These are phyloP conservation scores for Biscogniauxia mediterranea DNA, from an alignment of 2,329 filamentous ascomycete species.

Conservation along the genomic window DNA sequence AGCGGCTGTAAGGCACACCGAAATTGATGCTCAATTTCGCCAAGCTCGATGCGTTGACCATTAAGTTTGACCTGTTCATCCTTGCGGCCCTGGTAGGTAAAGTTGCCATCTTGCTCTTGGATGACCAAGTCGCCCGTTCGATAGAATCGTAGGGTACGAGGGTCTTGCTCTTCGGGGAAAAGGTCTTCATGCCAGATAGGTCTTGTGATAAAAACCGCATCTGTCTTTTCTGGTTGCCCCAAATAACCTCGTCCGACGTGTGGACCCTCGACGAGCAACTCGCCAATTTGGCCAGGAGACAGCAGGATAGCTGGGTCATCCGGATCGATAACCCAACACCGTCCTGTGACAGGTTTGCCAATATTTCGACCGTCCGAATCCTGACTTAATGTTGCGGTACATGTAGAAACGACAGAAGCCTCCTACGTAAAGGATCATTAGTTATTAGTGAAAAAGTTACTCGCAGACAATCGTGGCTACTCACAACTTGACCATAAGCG, in stretches of 20 bases:
- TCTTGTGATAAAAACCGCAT: slow-evolving; percentile 42
- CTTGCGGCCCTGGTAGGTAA: slow-evolving; percentile 41
- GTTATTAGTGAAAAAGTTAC: not conserved
- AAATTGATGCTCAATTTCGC: slow-evolving; percentile 39
- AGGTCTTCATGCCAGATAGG: slow-evolving; percentile 1
- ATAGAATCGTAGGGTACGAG: slow-evolving; percentile 40
- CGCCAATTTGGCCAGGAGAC: slow-evolving; percentile 35
- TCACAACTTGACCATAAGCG: slow-evolving; percentile 15
- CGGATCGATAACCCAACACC: slow-evolving; percentile 40
- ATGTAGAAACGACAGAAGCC: not conserved
- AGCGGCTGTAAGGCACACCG: not conserved
- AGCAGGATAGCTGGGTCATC: slow-evolving; percentile 31
- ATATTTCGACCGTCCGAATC: not conserved
- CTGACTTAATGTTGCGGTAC: not conserved
- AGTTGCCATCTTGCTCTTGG: slow-evolving; percentile 38
- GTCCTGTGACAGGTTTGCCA: slow-evolving; percentile 5
- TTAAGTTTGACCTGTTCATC: slow-evolving; percentile 49
- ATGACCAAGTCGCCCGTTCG: slow-evolving; percentile 25
- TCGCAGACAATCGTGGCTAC: slow-evolving; percentile 2
- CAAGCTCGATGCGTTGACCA: slow-evolving; percentile 46
- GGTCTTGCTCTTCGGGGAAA: slow-evolving; percentile 45
- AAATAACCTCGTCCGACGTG: slow-evolving; percentile 39
- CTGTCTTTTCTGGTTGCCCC: slow-evolving; percentile 35
- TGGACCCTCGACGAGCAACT: slow-evolving; percentile 39
- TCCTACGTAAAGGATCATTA: not conserved